A percentile compares a stretch with the other conserved stretches of the same genome.
Conservation (phyloP, 345 rosid species). For the Anacardium occidentale region DNA sequence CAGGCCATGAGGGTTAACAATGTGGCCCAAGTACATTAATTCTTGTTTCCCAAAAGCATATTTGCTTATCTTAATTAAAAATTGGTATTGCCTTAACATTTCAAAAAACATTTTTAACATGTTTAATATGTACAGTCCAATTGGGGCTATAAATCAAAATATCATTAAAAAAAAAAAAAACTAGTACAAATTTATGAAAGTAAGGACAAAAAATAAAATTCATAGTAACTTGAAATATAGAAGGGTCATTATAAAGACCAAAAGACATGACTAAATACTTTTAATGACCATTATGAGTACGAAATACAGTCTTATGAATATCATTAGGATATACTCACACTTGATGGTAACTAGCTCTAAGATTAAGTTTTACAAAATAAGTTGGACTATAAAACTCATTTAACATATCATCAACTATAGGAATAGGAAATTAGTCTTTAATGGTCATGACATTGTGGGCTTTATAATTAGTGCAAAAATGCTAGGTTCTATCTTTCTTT, state of each 20-base stretch:
- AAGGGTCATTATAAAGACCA: not conserved
- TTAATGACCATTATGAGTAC: not conserved
- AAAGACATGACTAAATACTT: not conserved
- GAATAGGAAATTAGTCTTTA: not conserved
- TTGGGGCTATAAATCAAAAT: not conserved
- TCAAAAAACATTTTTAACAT: not conserved
- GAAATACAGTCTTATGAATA: not conserved
- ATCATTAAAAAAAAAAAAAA: not conserved
- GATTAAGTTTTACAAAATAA: not conserved
- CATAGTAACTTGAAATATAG: not conserved
- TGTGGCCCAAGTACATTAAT: not conserved
- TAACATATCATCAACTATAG: conserved; percentile 5
- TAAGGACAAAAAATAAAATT: not conserved
- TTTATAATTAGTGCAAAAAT: not conserved
- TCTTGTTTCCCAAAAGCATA: not conserved
- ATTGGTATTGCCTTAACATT: not conserved
- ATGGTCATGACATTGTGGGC: not conserved
- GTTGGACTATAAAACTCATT: not conserved
- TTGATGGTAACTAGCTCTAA: not conserved
- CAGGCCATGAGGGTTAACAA: not conserved
- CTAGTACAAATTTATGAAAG: not conserved
- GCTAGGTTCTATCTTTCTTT: too few species aligned
- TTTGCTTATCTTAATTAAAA: not conserved
- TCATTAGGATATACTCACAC: not conserved
- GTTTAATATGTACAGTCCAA: not conserved